Base-by-base conservation (phyloP, 2,329 filamentous ascomycete species). In the Davidsoniella virescens region DNA sequence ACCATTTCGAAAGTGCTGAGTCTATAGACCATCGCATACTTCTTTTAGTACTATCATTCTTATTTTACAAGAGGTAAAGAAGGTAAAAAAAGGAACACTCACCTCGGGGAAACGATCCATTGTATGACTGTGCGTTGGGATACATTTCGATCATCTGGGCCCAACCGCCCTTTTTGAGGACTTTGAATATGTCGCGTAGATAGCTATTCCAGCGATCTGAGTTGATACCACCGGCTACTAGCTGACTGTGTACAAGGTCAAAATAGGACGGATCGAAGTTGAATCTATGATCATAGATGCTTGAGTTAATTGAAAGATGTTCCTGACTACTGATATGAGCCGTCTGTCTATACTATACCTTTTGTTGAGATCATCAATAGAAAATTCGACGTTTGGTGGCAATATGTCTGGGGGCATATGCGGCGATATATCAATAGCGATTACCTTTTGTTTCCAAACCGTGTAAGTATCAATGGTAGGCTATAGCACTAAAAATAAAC, bases 141-240 rank as follows among this genome's bases (percentile, higher is more conserved):
- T 93, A 87, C 58, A 88, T 75, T 60, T 94, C 88, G n/a, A 85
- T 76, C 73, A 94, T 80, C 60, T 94, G 87, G 53, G 84, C 74
- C 86, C 87, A 94, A 1, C 88, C 87, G 2, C 80, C 82, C 5
- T 79, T 81, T 47, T 77, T 81, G 55, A 88, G 67, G 8, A 87
- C 72, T 18, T 76, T 72, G 56, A 77, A 75, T 54, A 94, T 83
- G 57, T 94, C 88, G 57, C 71, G 69, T 55, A 94, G 64, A 63
- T 93, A 94, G 29, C 72, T 71, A 50, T 68, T 65, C 88, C 88
- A 95, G 62, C 86, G 74, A 54, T 71, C 67, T 52, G 70, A 67
- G 59, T 88, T 72, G 58, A 94, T 84, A 0, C 85, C 87, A 18
- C 77, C 78, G 56, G 75, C 70, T 62, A 86, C 68, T 64, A 83